phyloP scores from a whole-genome alignment of 306 rosid species.

The Cicer pinnatifidum region DNA sequence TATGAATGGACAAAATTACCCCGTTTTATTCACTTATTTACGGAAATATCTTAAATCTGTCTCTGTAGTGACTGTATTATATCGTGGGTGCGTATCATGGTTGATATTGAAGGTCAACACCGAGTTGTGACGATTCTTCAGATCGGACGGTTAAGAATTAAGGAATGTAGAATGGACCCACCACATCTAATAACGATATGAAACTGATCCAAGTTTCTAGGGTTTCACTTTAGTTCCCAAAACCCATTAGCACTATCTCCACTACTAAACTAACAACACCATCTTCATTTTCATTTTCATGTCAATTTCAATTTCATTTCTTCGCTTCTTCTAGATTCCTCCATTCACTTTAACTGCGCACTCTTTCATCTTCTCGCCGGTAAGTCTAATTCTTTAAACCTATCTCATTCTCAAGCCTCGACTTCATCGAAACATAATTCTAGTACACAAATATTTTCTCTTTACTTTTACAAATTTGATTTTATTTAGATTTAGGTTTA shows the following conservation, averaged over 20 bases:
- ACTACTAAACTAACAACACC: neutral
- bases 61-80: neutral
- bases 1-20: constrained; percentile 6
- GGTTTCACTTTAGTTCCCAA: constrained; percentile 52
- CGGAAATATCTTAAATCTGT: neutral
- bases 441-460: neutral
- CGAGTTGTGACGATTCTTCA: neutral
- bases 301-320: neutral
- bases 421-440: constrained; percentile 25
- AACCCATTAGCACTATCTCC: constrained; percentile 29
- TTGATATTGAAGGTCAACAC: constrained; percentile 20
- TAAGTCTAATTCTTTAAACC: constrained; percentile 48
- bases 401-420: neutral
- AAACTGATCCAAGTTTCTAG: constrained; percentile 47
- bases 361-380: constrained; percentile 38
- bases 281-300: neutral
- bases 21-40: neutral
- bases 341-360: constrained; percentile 21
- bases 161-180: neutral
- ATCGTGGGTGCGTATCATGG: neutral
- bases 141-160: constrained; percentile 43
- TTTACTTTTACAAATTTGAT: constrained; percentile 11
- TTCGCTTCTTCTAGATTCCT: constrained; percentile 34
- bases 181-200: constrained; percentile 36
- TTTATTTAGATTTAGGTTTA: constrained; percentile 18